Conservation (phyloP, 2,329 filamentous ascomycete species). For the Fusarium xyrophilum region DNA sequence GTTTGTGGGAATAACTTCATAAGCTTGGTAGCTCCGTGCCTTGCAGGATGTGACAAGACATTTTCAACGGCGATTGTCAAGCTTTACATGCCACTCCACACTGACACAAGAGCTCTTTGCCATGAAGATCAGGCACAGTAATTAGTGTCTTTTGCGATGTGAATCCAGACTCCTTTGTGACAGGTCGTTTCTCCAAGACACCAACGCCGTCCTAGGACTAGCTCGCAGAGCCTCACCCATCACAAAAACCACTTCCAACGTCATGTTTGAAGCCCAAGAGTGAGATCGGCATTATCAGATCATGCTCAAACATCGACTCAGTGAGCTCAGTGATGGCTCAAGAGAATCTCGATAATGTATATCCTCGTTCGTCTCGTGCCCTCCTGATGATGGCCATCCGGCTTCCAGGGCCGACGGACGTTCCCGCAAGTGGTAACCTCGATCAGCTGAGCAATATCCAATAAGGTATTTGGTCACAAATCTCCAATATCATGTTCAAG, state of each 20-base stretch:
- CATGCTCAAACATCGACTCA: accelerated
- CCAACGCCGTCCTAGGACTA: not conserved
- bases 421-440: not conserved
- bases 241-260: not conserved
- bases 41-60: not conserved
- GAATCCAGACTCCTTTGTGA: not conserved
- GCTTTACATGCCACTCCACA: not conserved
- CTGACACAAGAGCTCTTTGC: not conserved
- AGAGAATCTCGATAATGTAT: not conserved
- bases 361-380: not conserved
- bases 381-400: not conserved
- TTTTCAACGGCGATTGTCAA: slow-evolving; percentile 1
- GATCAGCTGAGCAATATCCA: not conserved
- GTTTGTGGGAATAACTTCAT: slow-evolving; percentile 6
- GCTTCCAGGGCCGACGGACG: not conserved
- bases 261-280: not conserved
- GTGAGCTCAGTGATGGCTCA: no score
- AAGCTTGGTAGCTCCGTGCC: slow-evolving; percentile 17
- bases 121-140: slow-evolving; percentile 3
- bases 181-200: not conserved
- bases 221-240: not conserved
- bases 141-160: not conserved
- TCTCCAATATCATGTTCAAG: accelerated
- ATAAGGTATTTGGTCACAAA: not conserved
- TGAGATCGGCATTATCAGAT: not conserved